Evolutionary conservation across 2,329 filamentous ascomycete genomes (phyloP).

Genomic region (Colletotrichum sublineola): DNA sequence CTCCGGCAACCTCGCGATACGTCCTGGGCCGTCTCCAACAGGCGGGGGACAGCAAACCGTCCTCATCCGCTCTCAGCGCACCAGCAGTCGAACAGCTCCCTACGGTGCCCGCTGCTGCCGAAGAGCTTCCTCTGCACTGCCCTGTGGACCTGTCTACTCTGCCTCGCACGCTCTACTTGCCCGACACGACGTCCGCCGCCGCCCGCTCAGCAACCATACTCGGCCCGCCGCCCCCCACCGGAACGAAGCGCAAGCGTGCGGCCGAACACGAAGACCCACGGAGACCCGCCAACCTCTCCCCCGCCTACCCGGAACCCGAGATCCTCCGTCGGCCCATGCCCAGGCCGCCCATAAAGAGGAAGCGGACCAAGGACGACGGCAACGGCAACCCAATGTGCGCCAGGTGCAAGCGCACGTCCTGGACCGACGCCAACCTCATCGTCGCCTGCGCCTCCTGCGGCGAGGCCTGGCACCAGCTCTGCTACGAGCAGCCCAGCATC

Average conservation of each 20-base stretch:
- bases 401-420: slow-evolving; percentile 44
- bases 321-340: slow-evolving; percentile 15
- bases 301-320: slow-evolving; percentile 2
- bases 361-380: slow-evolving; percentile 38
- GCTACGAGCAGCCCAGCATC: slow-evolving; percentile 34
- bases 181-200: not conserved
- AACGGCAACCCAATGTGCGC: slow-evolving; percentile 41
- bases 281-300: not conserved
- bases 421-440: slow-evolving; percentile 43
- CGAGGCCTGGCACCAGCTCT: slow-evolving; percentile 46
- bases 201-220: not conserved
- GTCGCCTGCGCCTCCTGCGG: slow-evolving; percentile 45
- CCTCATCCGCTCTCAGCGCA: not conserved
- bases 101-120: slow-evolving; percentile 8
- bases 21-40: slow-evolving; percentile 49
- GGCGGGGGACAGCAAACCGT: slow-evolving; percentile 24
- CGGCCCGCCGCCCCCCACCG: slow-evolving; percentile 4
- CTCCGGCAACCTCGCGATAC: slow-evolving; percentile 44
- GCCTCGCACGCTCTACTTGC: slow-evolving; percentile 19
- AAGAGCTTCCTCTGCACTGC: slow-evolving; percentile 37
- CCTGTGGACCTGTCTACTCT: slow-evolving; percentile 37
- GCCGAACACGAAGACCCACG: not conserved
- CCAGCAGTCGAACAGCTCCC: not conserved
- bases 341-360: slow-evolving; percentile 38
- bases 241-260: slow-evolving; percentile 35